Evolutionary conservation across 169 alveolate species (phyloP).

Genomic region (Ichthyophthirius multifiliis): DNA sequence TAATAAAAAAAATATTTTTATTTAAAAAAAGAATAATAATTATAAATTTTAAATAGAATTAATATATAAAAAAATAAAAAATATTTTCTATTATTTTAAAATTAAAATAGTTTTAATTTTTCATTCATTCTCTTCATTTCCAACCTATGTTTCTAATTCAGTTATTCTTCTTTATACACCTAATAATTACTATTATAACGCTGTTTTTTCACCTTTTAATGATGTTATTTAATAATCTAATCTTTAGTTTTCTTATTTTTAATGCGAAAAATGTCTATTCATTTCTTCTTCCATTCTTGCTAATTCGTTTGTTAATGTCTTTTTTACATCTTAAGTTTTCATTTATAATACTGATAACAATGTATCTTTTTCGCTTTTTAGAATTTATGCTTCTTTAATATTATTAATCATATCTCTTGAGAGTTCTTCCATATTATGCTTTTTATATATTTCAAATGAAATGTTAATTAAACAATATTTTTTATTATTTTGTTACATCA

Average conservation of each 20-base stretch:
- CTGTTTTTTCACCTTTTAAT: constrained; percentile 89
- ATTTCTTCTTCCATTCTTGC: constrained; percentile 86
- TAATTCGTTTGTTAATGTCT: constrained; percentile 78
- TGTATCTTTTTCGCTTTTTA: constrained; percentile 83
- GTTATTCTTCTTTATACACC: constrained; percentile 87
- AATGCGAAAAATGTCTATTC: constrained; percentile 83
- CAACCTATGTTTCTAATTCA: constrained; percentile 86
- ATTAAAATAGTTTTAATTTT: too few species aligned
- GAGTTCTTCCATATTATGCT: constrained; percentile 65
- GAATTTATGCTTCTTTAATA: constrained; percentile 77
- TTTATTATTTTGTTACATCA: constrained; percentile 52
- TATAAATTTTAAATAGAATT: too few species aligned
- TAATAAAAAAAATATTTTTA: too few species aligned
- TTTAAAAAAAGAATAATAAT: too few species aligned
- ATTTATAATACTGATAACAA: constrained; percentile 75
- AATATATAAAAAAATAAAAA: too few species aligned
- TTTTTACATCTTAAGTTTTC: constrained; percentile 84
- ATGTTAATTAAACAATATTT: not conserved
- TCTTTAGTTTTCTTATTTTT: constrained; percentile 85
- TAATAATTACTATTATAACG: constrained; percentile 79
- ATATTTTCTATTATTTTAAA: too few species aligned
- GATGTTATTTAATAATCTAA: constrained; percentile 84
- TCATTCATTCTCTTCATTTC: constrained; percentile 65
- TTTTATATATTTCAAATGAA: not conserved
- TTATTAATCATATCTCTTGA: constrained; percentile 81